Percentiles rank a stretch among this genome's conserved stretches.
phyloP scores from a whole-genome alignment of 305 asterid genomes.

The Fraxinus latifolia region DNA sequence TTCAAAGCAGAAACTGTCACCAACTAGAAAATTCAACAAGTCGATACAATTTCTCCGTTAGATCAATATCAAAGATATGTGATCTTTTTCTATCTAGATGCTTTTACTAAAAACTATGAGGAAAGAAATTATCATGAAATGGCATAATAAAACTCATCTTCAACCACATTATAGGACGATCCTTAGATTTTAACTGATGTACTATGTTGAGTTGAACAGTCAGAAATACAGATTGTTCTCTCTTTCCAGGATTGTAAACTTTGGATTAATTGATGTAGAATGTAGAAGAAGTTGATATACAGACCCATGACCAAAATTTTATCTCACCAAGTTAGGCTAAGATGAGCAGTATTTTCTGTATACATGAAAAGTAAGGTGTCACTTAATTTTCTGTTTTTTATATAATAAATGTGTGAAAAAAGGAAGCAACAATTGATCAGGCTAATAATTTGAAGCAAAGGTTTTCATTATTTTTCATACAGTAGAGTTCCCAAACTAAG shows the following conservation, averaged over 20 bases:
- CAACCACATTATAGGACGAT: neutral
- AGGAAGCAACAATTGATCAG: neutral
- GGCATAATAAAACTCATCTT: neutral
- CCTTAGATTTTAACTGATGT: neutral
- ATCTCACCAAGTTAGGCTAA: constrained; percentile 1
- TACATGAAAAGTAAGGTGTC: neutral
- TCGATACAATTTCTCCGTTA: neutral
- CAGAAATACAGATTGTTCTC: neutral
- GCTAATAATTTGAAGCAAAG: neutral
- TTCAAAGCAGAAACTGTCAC: constrained; percentile 16
- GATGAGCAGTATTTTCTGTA: constrained; percentile 5
- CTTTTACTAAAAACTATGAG: constrained; percentile 1
- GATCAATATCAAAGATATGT: neutral
- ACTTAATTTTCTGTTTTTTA: constrained; percentile 1
- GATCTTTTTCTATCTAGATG: constrained; percentile 1
- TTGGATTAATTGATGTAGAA: neutral
- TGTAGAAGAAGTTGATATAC: neutral
- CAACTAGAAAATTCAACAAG: constrained; percentile 11
- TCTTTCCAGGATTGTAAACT: neutral
- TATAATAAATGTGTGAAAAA: neutral
- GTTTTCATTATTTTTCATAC: neutral
- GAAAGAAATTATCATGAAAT: constrained; percentile 6
- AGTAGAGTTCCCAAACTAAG: neutral
- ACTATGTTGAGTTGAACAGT: neutral
- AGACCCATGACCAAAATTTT: neutral